Base-by-base conservation (phyloP, 2,329 filamentous ascomycete genomes). In the Cordyceps tenuipes region DNA sequence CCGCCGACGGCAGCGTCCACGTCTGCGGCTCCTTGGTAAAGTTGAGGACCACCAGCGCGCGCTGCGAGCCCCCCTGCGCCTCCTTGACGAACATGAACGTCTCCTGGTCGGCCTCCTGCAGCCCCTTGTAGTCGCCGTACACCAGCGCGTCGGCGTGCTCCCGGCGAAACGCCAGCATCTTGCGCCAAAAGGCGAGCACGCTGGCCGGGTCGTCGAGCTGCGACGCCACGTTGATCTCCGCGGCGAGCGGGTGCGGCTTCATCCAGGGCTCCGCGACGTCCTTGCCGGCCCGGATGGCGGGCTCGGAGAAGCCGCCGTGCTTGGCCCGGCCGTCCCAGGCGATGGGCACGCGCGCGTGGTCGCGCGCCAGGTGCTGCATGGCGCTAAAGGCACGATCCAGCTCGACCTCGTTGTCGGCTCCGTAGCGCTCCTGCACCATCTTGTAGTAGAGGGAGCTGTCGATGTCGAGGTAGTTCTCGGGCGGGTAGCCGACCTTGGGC, bases 331-430 rank as follows among this genome's bases (percentile, higher is more conserved):
- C 69, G 57, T 81, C 75, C 87, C 87, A 90, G 60, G 87, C 83
- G 61, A 89, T 82, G 0, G 86, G 86, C 0, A 85, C 81, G n/a
- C 87, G 78, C 0, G 80, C 79, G 66, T 90, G 85, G 64, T 90
- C 87, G 23, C 86, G 64, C 70, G 73, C 57, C 67, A 77, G 57
- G 63, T 73, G 29, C 34, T 71, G 69, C 0, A 74, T 55, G 0
- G 70, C 67, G 1, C 60, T 62, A 12, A 72, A 70, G 0, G 70
- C 72, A 48, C 67, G 72, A 57, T 78, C 75, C 1, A 76, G 60
- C 26, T 72, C 69, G 5, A 68, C 64, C 43, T 66, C 64, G 61
- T 75, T 71, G 39, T 70, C 62, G 15, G 62, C 63, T 0, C 64
- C 66, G 3, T 63, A 58, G 1, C 66, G 65, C 15, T 72, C 70